phyloP scores from a whole-genome alignment of 2,329 filamentous ascomycete species.

The Fusarium poae region DNA sequence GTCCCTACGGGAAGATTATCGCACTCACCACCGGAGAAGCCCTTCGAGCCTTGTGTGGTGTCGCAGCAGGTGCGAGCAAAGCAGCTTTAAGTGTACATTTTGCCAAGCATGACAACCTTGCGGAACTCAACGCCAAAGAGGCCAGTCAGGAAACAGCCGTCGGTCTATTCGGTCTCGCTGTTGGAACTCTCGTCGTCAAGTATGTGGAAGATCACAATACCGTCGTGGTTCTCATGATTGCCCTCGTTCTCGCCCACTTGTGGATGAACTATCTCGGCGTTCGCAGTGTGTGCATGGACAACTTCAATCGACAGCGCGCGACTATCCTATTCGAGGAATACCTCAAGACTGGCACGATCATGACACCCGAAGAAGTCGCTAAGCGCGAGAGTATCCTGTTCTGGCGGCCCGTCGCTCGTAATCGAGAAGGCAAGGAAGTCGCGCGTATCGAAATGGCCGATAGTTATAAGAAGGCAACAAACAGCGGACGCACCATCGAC shows the following conservation, averaged over 20 bases:
- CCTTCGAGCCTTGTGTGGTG: slow-evolving; percentile 79
- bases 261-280: slow-evolving; percentile 90
- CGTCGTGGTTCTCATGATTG: slow-evolving; percentile 80
- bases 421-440: slow-evolving; percentile 46
- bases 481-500: slow-evolving; percentile 27
- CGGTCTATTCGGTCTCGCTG: slow-evolving; percentile 86
- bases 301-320: slow-evolving; percentile 87
- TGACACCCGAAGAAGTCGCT: slow-evolving; percentile 76
- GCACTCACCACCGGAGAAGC: slow-evolving; percentile 65
- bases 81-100: slow-evolving; percentile 94
- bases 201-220: slow-evolving; percentile 76
- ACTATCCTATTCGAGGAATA: slow-evolving; percentile 78
- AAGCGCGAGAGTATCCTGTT: slow-evolving; percentile 73
- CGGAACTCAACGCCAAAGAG: slow-evolving; percentile 94
- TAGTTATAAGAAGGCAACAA: slow-evolving; percentile 58
- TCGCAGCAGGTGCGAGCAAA: slow-evolving; percentile 90
- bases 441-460: slow-evolving; percentile 58
- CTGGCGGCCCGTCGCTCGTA: slow-evolving; percentile 53
- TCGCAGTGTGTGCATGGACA: slow-evolving; percentile 83
- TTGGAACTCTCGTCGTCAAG: slow-evolving; percentile 84
- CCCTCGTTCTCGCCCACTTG: slow-evolving; percentile 81
- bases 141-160: slow-evolving; percentile 96
- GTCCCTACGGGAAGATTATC: slow-evolving; percentile 63
- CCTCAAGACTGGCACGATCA: slow-evolving; percentile 62
- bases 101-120: slow-evolving; percentile 86